phyloP scores from a whole-genome alignment of 2,329 filamentous ascomycete genomes.

The Penicillium sp. region DNA sequence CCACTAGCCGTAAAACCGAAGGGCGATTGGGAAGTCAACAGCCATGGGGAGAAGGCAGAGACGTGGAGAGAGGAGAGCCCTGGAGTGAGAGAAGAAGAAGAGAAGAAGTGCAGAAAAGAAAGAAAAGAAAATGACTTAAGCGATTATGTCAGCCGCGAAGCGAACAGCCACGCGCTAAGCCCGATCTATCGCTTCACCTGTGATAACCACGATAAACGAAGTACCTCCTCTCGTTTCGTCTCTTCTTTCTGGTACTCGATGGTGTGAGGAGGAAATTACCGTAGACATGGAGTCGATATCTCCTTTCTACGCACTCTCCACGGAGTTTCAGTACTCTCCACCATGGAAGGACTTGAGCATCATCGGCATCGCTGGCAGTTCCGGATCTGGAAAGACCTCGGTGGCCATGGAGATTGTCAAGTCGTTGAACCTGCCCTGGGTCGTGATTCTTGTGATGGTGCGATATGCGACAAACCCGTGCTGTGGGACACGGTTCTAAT shows the following conservation, averaged over 20 bases:
- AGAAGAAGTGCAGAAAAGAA: slow-evolving; percentile 20
- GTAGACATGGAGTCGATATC: slow-evolving; percentile 36
- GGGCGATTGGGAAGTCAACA: slow-evolving; percentile 30
- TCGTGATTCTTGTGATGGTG: slow-evolving; percentile 96
- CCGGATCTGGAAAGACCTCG: slow-evolving; percentile 92
- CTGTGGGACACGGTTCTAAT: slow-evolving; percentile 14
- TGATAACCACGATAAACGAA: slow-evolving; percentile 6
- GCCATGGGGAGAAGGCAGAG: slow-evolving; percentile 31
- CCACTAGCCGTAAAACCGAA: slow-evolving; percentile 32
- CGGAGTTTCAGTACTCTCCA: slow-evolving; percentile 71
- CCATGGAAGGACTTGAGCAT: slow-evolving; percentile 97
- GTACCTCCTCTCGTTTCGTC: neutral
- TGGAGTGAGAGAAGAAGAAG: slow-evolving; percentile 16
- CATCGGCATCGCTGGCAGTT: slow-evolving; percentile 92
- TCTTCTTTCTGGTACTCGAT: neutral
- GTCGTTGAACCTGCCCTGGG: slow-evolving; percentile 89
- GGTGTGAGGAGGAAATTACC: slow-evolving; percentile 1
- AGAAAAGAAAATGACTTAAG: slow-evolving; percentile 19
- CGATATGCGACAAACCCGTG: slow-evolving; percentile 18
- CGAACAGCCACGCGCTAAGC: slow-evolving; percentile 32
- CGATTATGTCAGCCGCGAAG: slow-evolving; percentile 29
- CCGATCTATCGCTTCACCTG: slow-evolving; percentile 18
- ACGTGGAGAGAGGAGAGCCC: slow-evolving; percentile 21
- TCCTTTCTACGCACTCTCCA: slow-evolving; percentile 34
- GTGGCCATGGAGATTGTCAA: slow-evolving; percentile 86